Percentiles rank a stretch among this genome's conserved stretches.
Conservation (phyloP, 257 asterid species). For the Solanum chilense region DNA sequence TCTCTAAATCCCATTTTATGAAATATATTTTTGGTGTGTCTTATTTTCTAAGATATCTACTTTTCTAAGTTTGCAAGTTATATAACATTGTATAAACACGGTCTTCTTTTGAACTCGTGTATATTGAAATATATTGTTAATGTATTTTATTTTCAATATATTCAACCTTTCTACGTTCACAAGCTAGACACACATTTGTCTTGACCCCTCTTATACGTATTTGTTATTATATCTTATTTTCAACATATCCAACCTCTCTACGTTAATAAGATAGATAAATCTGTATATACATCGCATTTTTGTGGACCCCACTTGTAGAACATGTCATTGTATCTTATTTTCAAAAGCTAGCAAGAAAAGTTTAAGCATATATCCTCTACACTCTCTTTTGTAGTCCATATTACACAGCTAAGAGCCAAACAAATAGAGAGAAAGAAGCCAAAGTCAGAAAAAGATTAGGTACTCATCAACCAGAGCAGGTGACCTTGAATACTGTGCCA, state of each 20-base stretch:
- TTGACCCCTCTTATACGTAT: too few species aligned
- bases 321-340: neutral
- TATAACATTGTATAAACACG: neutral
- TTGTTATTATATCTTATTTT: too few species aligned
- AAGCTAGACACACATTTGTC: neutral
- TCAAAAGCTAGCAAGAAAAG: neutral
- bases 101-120: neutral
- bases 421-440: neutral
- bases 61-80: neutral
- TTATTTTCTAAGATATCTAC: neutral
- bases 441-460: constrained; percentile 1
- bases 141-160: neutral
- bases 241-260: too few species aligned
- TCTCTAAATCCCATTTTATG: too few species aligned
- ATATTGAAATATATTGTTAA: too few species aligned
- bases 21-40: neutral
- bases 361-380: neutral
- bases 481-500: neutral
- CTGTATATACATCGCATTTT: neutral
- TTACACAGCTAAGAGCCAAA: neutral
- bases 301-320: neutral
- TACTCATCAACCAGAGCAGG: neutral
- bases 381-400: neutral
- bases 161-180: too few species aligned
- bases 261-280: too few species aligned